Conservation (phyloP, 495 filamentous ascomycete genomes). For the Tuber melanosporum region DNA sequence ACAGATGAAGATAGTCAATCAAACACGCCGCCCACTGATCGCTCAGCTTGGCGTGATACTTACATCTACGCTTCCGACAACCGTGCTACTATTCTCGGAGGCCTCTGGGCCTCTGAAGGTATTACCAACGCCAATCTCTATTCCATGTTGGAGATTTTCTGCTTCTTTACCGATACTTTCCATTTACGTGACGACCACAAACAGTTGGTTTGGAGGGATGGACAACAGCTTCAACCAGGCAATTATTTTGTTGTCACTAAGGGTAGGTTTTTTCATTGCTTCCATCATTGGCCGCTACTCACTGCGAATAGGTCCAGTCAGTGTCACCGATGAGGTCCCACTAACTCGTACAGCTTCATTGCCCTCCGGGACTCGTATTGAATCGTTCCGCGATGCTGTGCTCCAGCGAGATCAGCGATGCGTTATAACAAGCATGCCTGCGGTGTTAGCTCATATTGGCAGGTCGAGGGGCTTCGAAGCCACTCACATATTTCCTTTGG, state of each 20-base stretch:
- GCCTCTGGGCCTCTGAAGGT: too few species aligned
- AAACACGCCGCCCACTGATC: too few species aligned
- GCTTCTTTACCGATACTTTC: conserved; percentile 23
- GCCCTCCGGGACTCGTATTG: conserved; percentile 33
- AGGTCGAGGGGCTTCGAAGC: conserved; percentile 41
- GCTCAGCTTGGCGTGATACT: too few species aligned
- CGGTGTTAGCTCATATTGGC: conserved; percentile 20
- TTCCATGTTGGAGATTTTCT: conserved; percentile 29
- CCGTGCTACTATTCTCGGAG: too few species aligned
- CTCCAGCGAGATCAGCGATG: conserved; percentile 40
- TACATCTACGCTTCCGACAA: too few species aligned
- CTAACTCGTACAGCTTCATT: conserved; percentile 37
- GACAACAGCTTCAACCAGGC: conserved; percentile 39
- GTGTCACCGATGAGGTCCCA: conserved; percentile 39
- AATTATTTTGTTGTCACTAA: conserved; percentile 41
- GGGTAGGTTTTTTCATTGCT: neutral
- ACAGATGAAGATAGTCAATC: too few species aligned
- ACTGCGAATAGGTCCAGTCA: conserved; percentile 31
- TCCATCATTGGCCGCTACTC: conserved; percentile 2
- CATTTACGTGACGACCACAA: conserved; percentile 35
- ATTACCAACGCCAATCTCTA: too few species aligned
- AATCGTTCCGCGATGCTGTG: conserved; percentile 39
- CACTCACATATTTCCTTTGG: conserved; percentile 45
- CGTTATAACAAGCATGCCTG: conserved; percentile 40
- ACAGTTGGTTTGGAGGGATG: conserved; percentile 35